Conservation (phyloP, 139 green algal species). For the Chlamydomonas incerta region DNA sequence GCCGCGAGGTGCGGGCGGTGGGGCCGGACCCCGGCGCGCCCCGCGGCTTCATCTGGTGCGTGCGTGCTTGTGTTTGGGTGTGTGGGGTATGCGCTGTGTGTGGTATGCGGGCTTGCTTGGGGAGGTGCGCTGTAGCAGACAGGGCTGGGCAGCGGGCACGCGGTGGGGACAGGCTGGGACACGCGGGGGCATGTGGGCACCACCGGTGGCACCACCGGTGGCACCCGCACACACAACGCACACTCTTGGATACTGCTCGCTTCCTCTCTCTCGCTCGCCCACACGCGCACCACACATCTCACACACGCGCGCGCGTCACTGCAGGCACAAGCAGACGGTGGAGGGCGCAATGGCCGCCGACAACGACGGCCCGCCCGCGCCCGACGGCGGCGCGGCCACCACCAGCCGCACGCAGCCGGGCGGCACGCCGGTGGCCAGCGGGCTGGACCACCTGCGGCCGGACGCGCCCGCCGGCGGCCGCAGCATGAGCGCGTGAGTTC, state of each 20-base stretch:
- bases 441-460: conserved; percentile 18
- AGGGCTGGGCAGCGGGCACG: too few relatives aligned
- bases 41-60: neutral
- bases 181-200: too few relatives aligned
- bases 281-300: neutral
- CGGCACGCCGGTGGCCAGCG: too few relatives aligned
- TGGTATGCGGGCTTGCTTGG: too few relatives aligned
- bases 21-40: neutral
- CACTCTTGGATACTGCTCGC: too few relatives aligned
- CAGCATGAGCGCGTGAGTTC: neutral
- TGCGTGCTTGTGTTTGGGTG: neutral
- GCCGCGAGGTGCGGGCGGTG: neutral
- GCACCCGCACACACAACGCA: too few relatives aligned
- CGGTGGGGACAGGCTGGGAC: too few relatives aligned
- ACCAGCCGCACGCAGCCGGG: neutral
- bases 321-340: conserved; percentile 13
- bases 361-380: neutral
- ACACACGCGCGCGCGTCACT: neutral
- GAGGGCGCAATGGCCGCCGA: neutral
- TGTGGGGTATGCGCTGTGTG: neutral
- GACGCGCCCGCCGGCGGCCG: neutral
- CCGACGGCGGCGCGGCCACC: neutral
- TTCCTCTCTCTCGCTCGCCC: too few relatives aligned
- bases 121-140: too few relatives aligned
- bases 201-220: too few relatives aligned